Percentiles rank a stretch among this genome's conserved stretches.
These are phyloP conservation scores for Aphanomyces invadans DNA, from an alignment of 352 stramenopile genomes.

Conservation along the genomic window DNA sequence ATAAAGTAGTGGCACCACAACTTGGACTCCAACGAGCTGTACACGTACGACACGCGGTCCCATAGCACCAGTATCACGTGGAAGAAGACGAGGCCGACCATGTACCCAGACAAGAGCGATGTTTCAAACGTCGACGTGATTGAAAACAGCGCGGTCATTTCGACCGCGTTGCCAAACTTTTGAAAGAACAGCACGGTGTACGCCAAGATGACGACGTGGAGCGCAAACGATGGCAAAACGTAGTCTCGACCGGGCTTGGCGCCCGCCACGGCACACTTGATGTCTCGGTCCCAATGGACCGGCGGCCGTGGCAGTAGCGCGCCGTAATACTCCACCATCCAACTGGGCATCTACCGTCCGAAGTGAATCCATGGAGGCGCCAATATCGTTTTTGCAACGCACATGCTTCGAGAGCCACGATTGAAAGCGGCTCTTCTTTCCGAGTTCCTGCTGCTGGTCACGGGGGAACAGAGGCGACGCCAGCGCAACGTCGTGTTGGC, in stretches of 20 bases:
- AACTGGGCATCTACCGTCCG: constrained; percentile 6
- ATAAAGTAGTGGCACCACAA: constrained; percentile 73
- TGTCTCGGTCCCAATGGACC: constrained; percentile 78
- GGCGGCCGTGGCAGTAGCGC: constrained; percentile 55
- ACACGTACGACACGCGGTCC: constrained; percentile 78
- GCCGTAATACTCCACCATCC: constrained; percentile 47
- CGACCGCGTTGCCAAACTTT: constrained; percentile 45
- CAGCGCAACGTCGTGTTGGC: neutral
- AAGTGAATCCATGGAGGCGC: neutral
- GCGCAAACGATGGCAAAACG: constrained; percentile 55
- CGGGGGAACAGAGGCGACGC: neutral
- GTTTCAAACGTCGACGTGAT: constrained; percentile 35
- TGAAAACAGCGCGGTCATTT: constrained; percentile 31
- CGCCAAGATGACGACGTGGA: constrained; percentile 53
- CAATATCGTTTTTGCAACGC: neutral
- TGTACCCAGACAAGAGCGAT: constrained; percentile 77
- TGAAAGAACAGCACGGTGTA: constrained; percentile 77
- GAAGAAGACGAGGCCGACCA: constrained; percentile 75
- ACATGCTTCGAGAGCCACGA: neutral
- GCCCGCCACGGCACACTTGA: constrained; percentile 66
- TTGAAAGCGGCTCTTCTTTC: neutral
- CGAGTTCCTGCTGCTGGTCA: neutral
- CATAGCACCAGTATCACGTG: constrained; percentile 78
- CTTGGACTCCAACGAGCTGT: constrained; percentile 61
- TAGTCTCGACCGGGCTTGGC: constrained; percentile 74